Evolutionary conservation across 2,329 filamentous ascomycete species (phyloP).

Genomic region (Monilinia aucupariae): DNA sequence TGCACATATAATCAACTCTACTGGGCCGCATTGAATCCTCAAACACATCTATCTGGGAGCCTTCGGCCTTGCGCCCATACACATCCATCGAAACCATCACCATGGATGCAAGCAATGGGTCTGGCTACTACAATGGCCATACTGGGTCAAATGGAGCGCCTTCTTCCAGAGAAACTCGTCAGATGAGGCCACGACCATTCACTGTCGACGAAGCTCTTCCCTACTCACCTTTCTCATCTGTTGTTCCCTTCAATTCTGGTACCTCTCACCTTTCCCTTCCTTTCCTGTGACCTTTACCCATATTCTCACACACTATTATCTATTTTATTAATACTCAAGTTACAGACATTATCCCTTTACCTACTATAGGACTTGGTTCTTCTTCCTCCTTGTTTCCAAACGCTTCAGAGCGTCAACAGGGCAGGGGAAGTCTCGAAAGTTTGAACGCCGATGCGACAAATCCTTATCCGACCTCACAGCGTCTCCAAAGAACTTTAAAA

Average conservation of each 20-base stretch:
- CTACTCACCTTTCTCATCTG: constrained; percentile 76
- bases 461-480: constrained; percentile 54
- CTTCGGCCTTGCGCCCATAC: constrained; percentile 3
- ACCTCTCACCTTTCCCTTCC: constrained; percentile 6
- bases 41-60: neutral
- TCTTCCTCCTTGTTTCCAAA: constrained; percentile 47
- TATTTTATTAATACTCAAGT: constrained; percentile 22
- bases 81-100: neutral
- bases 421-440: constrained; percentile 52
- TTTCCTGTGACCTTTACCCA: neutral
- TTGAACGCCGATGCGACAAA: constrained; percentile 65
- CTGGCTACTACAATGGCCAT: constrained; percentile 6
- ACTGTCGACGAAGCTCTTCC: constrained; percentile 70
- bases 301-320: constrained; percentile 8
- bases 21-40: neutral
- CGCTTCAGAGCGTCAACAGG: constrained; percentile 49
- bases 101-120: constrained; percentile 14
- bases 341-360: constrained; percentile 61
- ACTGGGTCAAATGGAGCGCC: constrained; percentile 2
- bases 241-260: constrained; percentile 74
- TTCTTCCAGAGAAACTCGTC: neutral
- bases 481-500: constrained; percentile 65
- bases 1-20: neutral
- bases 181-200: constrained; percentile 42
- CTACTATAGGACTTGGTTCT: constrained; percentile 50